phyloP scores from a whole-genome alignment of 2,329 filamentous ascomycete species.

The Diaporthe amygdali region DNA sequence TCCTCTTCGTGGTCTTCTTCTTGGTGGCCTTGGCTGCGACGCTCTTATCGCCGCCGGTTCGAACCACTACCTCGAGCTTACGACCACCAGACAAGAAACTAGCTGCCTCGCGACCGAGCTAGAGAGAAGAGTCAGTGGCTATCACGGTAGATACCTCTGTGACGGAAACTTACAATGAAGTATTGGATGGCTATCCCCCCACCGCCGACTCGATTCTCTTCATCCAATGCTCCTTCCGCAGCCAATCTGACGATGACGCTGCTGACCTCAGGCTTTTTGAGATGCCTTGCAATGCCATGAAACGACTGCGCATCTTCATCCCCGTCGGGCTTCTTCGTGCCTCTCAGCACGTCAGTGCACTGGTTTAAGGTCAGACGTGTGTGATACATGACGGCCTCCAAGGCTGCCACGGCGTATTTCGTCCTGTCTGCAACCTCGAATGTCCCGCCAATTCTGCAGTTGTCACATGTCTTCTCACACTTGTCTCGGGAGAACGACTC shows the following conservation, averaged over 20 bases:
- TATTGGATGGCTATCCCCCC: slow-evolving; percentile 76
- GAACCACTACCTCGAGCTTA: slow-evolving; percentile 49
- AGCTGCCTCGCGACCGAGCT: slow-evolving; percentile 20
- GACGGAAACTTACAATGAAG: slow-evolving; percentile 60
- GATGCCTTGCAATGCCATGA: slow-evolving; percentile 70
- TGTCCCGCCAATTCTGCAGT: slow-evolving; percentile 75
- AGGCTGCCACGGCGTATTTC: slow-evolving; percentile 71
- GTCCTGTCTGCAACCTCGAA: slow-evolving; percentile 82
- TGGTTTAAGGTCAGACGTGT: slow-evolving; percentile 75
- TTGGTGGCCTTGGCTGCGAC: slow-evolving; percentile 37
- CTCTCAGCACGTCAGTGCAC: slow-evolving; percentile 84
- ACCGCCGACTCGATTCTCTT: slow-evolving; percentile 62
- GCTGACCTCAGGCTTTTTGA: slow-evolving; percentile 79
- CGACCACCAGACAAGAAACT: slow-evolving; percentile 49
- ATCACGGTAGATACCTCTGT: background rate
- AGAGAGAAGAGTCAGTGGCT: background rate
- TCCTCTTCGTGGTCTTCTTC: slow-evolving; percentile 38
- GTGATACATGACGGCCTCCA: slow-evolving; percentile 68
- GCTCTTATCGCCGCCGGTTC: slow-evolving; percentile 39
- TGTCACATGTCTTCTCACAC: slow-evolving; percentile 84
- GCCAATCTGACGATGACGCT: slow-evolving; percentile 81
- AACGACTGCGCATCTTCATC: slow-evolving; percentile 54
- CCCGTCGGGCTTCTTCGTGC: slow-evolving; percentile 66
- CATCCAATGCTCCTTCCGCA: slow-evolving; percentile 73
- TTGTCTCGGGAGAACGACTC: slow-evolving; percentile 77